Evolutionary conservation across 192 early-diverging fungal species (phyloP), one percentile per base, ranked within the genome.

Genomic region (Backusella macrospora): DNA sequence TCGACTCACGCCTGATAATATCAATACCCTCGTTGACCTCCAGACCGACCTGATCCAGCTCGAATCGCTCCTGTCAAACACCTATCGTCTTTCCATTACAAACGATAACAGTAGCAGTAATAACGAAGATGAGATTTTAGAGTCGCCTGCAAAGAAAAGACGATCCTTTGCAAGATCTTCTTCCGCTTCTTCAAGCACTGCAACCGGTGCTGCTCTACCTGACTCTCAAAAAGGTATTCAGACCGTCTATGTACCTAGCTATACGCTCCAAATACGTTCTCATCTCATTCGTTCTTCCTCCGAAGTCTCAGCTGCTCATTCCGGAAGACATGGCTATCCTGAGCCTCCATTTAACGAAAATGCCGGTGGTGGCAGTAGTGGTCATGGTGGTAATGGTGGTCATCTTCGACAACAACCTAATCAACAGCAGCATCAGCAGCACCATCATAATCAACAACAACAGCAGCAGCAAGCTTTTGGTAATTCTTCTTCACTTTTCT

Each of bases 191-290:
- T 6, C 21, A 21, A 45, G 45, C n/a, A 66, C 62, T 3, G 21
- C 26, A 37, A 43, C 49, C 1, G 15, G 14, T 34, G 5, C 7
- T 37, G 7, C 43, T 16, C 10, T 21, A 59, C 52, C 18, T 21
- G 52, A 62, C 12, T 29, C 62, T 10, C 70, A 64, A 3, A 77
- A 77, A 45, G 76, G 76, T 10, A 71, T 70, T 21, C 68, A 77
- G 23, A 42, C 67, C 10, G 76, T 77, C 0, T 45, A 44, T 46
- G 65, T 77, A 21, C 76, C 76, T 23, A 42, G 29, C 13, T 77
- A 72, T 52, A 71, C 70, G 0, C 16, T 77, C 15, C 71, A 65
- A 13, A 49, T 77, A 18, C 70, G 76, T 6, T 76, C 75, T 3
- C 69, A 71, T 29, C 37, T 39, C 6, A 39, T 49, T 59, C 59